A percentile compares a stretch with the other conserved stretches of the same genome.
phyloP scores from a whole-genome alignment of 768 basidiomycete species.

The Russula abietina region DNA sequence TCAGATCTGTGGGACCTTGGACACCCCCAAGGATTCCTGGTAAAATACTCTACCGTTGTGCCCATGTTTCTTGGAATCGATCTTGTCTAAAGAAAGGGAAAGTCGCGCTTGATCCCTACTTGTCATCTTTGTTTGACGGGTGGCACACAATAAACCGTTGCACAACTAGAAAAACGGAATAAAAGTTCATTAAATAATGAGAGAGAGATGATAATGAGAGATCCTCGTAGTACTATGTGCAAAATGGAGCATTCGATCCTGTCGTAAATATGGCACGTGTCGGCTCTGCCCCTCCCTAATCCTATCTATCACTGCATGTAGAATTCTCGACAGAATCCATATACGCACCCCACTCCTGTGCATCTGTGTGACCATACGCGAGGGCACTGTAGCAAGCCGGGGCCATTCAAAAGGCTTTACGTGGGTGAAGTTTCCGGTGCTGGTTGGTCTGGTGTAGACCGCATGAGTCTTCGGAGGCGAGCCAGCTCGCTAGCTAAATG shows the following conservation, averaged over 20 bases:
- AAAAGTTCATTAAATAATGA: constrained; percentile 3
- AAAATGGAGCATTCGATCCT: constrained; percentile 15
- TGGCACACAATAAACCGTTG: not conserved
- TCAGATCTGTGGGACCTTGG: not conserved
- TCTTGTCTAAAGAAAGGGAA: too few species aligned
- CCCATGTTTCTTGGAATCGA: too few species aligned
- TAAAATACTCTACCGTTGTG: too few species aligned
- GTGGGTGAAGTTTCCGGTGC: constrained; percentile 11
- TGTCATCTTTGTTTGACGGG: too few species aligned
- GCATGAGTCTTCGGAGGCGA: constrained; percentile 69
- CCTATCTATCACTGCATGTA: not conserved
- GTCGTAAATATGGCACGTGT: constrained; percentile 11
- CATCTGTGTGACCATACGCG: not conserved
- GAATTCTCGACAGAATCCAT: not conserved
- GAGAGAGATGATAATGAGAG: constrained; percentile 16
- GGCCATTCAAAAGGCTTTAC: constrained; percentile 3
- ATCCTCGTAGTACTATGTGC: constrained; percentile 16
- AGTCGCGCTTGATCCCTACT: too few species aligned
- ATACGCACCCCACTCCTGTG: not conserved
- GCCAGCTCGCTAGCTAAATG: constrained; percentile 57
- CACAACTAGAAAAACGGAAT: not conserved
- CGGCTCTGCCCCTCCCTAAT: not conserved
- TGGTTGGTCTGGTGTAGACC: constrained; percentile 36
- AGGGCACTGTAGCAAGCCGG: not conserved
- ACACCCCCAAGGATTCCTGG: not conserved